Evolutionary conservation across 2,329 filamentous ascomycete genomes (phyloP).

Genomic region (Fusarium pseudograminearum): DNA sequence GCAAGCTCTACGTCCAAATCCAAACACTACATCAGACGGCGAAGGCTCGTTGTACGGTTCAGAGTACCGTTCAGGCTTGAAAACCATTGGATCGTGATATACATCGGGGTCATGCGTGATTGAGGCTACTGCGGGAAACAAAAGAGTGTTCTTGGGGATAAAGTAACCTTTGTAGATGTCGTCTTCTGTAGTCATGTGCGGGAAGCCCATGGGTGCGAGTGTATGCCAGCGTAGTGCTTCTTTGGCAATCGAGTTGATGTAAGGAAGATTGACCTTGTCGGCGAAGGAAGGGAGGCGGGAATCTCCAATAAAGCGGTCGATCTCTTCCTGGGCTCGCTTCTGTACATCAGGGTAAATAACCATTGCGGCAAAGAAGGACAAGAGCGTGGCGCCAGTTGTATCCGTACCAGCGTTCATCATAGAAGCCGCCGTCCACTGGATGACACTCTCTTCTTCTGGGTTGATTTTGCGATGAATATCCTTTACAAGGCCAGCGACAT

Average conservation of each 20-base stretch:
- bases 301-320: conserved; percentile 58
- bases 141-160: conserved; percentile 47
- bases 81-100: conserved; percentile 61
- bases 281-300: conserved; percentile 57
- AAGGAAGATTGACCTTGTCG: conserved; percentile 59
- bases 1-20: conserved; percentile 54
- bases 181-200: conserved; percentile 53
- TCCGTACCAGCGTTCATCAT: conserved; percentile 52
- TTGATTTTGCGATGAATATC: conserved; percentile 12
- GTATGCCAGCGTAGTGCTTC: conserved; percentile 51
- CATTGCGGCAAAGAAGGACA: conserved; percentile 60
- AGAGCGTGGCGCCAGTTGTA: conserved; percentile 46
- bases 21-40: conserved; percentile 48
- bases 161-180: conserved; percentile 36
- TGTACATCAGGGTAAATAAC: conserved; percentile 57
- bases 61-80: conserved; percentile 47
- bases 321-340: conserved; percentile 54
- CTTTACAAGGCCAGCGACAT: conserved; percentile 11
- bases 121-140: conserved; percentile 14
- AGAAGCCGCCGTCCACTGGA: conserved; percentile 20
- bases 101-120: background rate
- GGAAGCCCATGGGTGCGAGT: conserved; percentile 51
- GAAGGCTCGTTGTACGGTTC: conserved; percentile 46
- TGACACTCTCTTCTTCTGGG: conserved; percentile 13
- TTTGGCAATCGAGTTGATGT: conserved; percentile 51